Percentiles rank a stretch among this genome's conserved stretches.
phyloP scores from a whole-genome alignment of 2,329 filamentous ascomycete species.

The Cadophora luteo-olivacea region DNA sequence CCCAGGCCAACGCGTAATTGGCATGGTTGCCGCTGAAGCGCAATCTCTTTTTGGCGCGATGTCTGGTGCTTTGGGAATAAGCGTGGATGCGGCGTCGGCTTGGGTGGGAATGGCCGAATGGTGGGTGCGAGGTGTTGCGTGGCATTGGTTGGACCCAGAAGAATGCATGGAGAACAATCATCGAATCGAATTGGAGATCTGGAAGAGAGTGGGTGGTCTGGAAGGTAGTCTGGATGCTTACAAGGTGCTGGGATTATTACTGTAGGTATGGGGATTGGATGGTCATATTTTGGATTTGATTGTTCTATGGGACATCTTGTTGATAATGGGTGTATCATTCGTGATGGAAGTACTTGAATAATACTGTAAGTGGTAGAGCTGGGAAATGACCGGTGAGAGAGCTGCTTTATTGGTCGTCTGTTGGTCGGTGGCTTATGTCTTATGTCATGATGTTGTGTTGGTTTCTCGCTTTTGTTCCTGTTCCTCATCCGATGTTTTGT shows the following conservation, averaged over 20 bases:
- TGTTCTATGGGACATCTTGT: not conserved
- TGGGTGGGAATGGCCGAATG: not conserved
- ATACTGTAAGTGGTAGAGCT: not conserved
- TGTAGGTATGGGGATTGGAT: constrained; percentile 4
- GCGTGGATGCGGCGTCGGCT: not conserved
- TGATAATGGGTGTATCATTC: not conserved
- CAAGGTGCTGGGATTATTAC: not conserved
- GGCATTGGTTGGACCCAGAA: not conserved
- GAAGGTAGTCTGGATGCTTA: constrained; percentile 2
- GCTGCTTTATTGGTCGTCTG: not conserved
- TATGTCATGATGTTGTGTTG: not conserved
- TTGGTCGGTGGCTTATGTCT: too few relatives aligned
- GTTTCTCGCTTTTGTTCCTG: not conserved
- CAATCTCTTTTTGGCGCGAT: constrained; percentile 9
- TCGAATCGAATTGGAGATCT: not conserved
- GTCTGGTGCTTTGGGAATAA: not conserved
- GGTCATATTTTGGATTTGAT: not conserved
- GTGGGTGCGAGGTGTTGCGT: constrained; percentile 2
- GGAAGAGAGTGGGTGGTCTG: not conserved
- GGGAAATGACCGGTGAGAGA: not conserved
- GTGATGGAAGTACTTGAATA: not conserved
- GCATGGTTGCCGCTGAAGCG: not conserved
- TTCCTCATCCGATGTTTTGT: not conserved
- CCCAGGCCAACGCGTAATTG: not conserved
- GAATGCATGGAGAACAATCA: not conserved